A percentile compares a stretch with the other conserved stretches of the same genome.
These are phyloP conservation scores for Beauveria sp. DNA, from an alignment of 2,329 filamentous ascomycete species.

Conservation along the genomic window DNA sequence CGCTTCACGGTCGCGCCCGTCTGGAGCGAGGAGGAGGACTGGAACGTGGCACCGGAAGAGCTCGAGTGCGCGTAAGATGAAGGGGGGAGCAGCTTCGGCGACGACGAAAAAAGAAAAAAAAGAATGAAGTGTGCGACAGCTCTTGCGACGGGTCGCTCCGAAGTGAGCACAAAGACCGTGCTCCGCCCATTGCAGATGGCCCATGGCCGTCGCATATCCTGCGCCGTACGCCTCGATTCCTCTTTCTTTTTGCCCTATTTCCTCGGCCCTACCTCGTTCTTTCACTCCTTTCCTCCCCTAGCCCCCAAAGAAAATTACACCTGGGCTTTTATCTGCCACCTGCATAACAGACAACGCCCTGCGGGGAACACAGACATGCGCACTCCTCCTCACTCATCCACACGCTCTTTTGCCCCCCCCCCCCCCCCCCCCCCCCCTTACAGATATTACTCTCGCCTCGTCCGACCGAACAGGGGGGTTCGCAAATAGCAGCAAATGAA, in stretches of 20 bases:
- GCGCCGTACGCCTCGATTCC: neutral
- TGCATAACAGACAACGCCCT: neutral
- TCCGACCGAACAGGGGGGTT: too few relatives aligned
- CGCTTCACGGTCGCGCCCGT: slow-evolving; percentile 53
- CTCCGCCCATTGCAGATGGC: too few relatives aligned
- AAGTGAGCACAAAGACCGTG: too few relatives aligned
- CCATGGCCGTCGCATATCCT: too few relatives aligned
- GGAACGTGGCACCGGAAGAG: slow-evolving; percentile 36
- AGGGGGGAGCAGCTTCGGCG: neutral
- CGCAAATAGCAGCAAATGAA: too few relatives aligned
- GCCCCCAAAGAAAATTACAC: neutral
- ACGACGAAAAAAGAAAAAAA: too few relatives aligned
- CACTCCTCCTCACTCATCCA: neutral
- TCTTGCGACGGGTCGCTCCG: too few relatives aligned
- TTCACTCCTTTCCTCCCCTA: neutral
- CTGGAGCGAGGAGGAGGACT: slow-evolving; percentile 51
- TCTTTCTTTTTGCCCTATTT: neutral
- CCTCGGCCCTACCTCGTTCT: neutral
- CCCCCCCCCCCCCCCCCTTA: too few relatives aligned
- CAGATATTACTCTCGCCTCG: too few relatives aligned
- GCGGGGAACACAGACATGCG: neutral
- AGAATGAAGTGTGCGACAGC: neutral
- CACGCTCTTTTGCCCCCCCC: neutral
- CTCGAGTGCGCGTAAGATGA: slow-evolving; percentile 14
- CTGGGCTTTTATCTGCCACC: neutral